Base-by-base conservation (phyloP, 1,284 basidiomycete genomes). In the Agaricales sp. region DNA sequence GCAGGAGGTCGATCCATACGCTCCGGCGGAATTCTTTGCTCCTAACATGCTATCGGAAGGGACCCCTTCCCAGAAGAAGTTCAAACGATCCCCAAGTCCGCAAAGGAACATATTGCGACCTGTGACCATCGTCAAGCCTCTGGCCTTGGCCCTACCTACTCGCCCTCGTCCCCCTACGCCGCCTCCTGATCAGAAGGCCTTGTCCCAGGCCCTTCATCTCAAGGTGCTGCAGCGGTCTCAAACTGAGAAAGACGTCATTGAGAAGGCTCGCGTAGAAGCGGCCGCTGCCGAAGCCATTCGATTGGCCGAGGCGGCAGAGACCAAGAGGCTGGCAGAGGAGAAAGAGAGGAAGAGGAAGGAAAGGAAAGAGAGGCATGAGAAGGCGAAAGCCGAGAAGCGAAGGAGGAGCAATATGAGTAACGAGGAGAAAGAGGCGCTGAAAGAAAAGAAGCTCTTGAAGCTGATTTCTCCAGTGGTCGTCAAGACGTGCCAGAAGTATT, bases 391-490 rank as follows among this genome's bases (percentile, higher is more conserved):
- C 44, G 55, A 62, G 23, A 63, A 63, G 49, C 67, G 67, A 52
- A 58, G 59, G 26, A 75, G 70, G 59, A 72, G 71, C 55, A 55
- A 52, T 44, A 64, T 65, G 56, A 63, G 73, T 44, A 64, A 69
- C 50, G 77, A 82, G 57, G 76, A 80, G 57, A 78, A 73, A 62
- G 78, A 84, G 58, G 73, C 71, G 8, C 71, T 73, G 51, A 92
- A 89, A 70, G 90, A 94, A 67, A 93, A 90, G 73, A 69, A 78
- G 56, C 64, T 97, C 54, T 65, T 82, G 56, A 92, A 91, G 63
- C 74, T 97, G 19, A 80, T 99, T 4, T 88, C 92, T 19, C 82
- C 83, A 13, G 77, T 96, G 1, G 94, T 98, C 23, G 95, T 99
- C 37, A 85, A 82, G 61, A 81, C 75, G 52, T 92, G 98, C 89